Evolutionary conservation across 1,284 basidiomycete species (phyloP).

Genomic region (Ganoderma sinense): DNA sequence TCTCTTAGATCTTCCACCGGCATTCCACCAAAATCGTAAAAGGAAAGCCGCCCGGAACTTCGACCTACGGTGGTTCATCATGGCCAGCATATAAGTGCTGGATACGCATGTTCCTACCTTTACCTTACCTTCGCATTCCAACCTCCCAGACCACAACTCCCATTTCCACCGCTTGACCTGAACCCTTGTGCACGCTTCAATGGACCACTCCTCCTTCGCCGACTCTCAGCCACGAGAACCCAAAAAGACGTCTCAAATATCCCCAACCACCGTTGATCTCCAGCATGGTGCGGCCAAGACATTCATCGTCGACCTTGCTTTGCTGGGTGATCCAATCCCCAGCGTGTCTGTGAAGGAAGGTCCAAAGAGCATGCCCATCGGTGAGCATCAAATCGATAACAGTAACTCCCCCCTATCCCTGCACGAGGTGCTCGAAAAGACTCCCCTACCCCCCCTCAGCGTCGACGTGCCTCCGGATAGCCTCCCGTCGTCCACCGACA

Average conservation of each 20-base stretch:
- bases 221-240: neutral
- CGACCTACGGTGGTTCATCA: neutral
- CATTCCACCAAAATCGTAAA: no score
- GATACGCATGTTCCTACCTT: neutral
- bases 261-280: neutral
- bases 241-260: neutral
- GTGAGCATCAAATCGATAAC: neutral
- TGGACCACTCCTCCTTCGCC: neutral
- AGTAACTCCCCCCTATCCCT: neutral
- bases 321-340: conserved; percentile 1
- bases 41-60: no score
- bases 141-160: neutral
- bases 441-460: neutral
- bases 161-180: neutral
- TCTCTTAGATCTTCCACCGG: no score
- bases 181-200: neutral
- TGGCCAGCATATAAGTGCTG: neutral
- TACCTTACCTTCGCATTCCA: neutral
- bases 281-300: conserved; percentile 12
- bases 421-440: neutral
- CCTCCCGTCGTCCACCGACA: no score
- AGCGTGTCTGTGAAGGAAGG: neutral
- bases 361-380: neutral
- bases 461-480: neutral
- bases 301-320: conserved; percentile 33